Evolutionary conservation across 2,329 filamentous ascomycete genomes (phyloP).

Genomic region (Phialemoniopsis sp.): DNA sequence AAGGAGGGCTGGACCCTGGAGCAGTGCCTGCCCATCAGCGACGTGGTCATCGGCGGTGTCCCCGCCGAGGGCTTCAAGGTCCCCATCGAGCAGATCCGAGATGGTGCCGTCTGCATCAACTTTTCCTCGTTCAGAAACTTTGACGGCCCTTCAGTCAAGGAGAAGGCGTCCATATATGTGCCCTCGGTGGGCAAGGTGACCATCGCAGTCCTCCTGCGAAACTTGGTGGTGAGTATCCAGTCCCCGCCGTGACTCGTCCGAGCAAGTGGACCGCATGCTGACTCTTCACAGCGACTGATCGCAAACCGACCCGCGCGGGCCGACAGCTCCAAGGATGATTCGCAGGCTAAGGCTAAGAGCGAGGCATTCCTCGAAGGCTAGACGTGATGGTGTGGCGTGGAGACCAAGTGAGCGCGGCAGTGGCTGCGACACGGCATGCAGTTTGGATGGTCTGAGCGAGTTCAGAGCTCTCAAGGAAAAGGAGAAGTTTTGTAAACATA

Average conservation of each 20-base stretch:
- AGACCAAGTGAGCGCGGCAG: too few species aligned
- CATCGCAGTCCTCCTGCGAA: conserved; percentile 84
- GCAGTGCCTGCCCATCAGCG: conserved; percentile 80
- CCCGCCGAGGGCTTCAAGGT: conserved; percentile 88
- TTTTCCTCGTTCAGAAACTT: conserved; percentile 97
- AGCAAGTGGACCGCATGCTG: neutral
- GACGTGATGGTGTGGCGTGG: too few species aligned
- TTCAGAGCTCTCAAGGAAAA: too few species aligned
- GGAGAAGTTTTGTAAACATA: too few species aligned
- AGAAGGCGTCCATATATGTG: conserved; percentile 95
- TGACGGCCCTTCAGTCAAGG: conserved; percentile 76
- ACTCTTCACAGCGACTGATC: conserved; percentile 15
- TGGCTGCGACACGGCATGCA: too few species aligned
- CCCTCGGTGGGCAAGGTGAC: conserved; percentile 97
- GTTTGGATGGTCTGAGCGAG: too few species aligned
- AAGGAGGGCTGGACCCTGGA: conserved; percentile 76
- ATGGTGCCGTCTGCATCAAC: conserved; percentile 97
- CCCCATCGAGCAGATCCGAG: conserved; percentile 73
- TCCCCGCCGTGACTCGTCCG: neutral
- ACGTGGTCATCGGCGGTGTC: conserved; percentile 93
- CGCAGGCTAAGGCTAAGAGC: conserved; percentile 4
- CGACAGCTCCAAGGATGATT: neutral
- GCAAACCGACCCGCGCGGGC: conserved; percentile 14
- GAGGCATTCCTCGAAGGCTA: conserved; percentile 6
- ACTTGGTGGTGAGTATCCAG: conserved; percentile 69